Conservation (phyloP, 2,329 filamentous ascomycete genomes). For the Dissoconium aciculare region DNA sequence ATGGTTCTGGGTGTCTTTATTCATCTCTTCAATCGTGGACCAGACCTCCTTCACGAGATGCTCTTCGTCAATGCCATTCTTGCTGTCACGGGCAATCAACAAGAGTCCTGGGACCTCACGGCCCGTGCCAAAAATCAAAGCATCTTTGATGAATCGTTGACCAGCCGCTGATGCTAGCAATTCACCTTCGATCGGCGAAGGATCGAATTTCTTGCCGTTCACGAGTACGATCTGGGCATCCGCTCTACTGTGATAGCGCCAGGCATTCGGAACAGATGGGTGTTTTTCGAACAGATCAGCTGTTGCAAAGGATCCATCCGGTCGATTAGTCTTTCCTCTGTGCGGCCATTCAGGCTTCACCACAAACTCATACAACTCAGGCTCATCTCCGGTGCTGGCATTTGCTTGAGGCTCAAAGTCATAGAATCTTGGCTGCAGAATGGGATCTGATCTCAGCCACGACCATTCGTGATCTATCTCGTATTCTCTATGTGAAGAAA, state of each 20-base stretch:
- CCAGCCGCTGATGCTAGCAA: slow-evolving; percentile 32
- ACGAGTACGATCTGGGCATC: slow-evolving; percentile 48
- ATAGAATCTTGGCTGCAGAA: no score
- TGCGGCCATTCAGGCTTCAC: slow-evolving; percentile 44
- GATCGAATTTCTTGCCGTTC: slow-evolving; percentile 57
- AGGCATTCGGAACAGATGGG: slow-evolving; percentile 36
- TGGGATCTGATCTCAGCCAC: slow-evolving; percentile 44
- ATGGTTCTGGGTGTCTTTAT: slow-evolving; percentile 36
- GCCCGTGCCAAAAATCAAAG: slow-evolving; percentile 47
- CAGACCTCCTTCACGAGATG: slow-evolving; percentile 31
- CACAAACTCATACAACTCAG: slow-evolving; percentile 39
- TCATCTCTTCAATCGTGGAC: slow-evolving; percentile 33
- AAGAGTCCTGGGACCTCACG: slow-evolving; percentile 42
- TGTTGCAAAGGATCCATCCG: slow-evolving; percentile 47
- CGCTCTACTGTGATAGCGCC: slow-evolving; percentile 47
- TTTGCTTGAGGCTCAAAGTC: no score
- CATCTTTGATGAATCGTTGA: slow-evolving; percentile 39
- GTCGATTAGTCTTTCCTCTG: slow-evolving; percentile 42
- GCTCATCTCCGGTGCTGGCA: slow-evolving; percentile 23
- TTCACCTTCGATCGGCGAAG: slow-evolving; percentile 43
- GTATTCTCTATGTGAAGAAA: slow-evolving; percentile 47
- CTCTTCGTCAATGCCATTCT: slow-evolving; percentile 21
- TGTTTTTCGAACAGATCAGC: slow-evolving; percentile 48
- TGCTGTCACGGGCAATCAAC: slow-evolving; percentile 30
- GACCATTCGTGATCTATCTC: slow-evolving; percentile 43